Evolutionary conservation across 1,139 yeast genomes (phyloP), one percentile per base, ranked within the genome.

Genomic region (Hansenula lynferdii): DNA sequence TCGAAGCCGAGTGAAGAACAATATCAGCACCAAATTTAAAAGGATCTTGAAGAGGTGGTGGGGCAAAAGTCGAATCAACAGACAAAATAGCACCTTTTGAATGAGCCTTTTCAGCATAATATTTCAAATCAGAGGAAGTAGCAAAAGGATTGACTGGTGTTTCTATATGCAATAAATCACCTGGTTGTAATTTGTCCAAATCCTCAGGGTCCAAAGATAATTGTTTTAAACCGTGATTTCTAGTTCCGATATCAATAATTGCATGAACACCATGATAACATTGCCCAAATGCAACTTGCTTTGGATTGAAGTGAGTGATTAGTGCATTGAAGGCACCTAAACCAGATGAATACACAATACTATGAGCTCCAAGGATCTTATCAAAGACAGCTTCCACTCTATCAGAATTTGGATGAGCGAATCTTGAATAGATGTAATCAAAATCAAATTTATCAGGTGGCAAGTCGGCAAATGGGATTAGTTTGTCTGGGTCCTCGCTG

Each of bases 111-210:
- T 74, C 65, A 3, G 90, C 87, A 55, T 71, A 83, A 38, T 72
- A 62, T 18, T 65, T 62, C 40, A 89, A 75, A 54, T 84, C 86
- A 38, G 68, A 64, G n/a, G 81, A 75, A 8, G 72, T 65, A 2
- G 96, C 96, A 39, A 72, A 75, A 16, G 97, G 97, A 58, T 90
- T 90, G 42, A 86, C 78, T 0, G 97, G 97, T 0, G 95, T 79
- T 61, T 89, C 97, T 34, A 89, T 56, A 56, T 87, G 95, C 28
- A 89, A 72, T 29, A 89, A 62, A 57, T 89, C 97, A 21, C 96
- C 96, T 18, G 71, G 64, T 40, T 83, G 65, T 22, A 73, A 64
- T 19, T 61, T 65, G 28, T 64, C 62, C 34, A 66, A 61, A 39
- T 78, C 80, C 21, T 75, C 77, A 6, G 69, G 72, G 14, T 70